phyloP scores from a whole-genome alignment of 441 rosid genomes.

The Aleurites moluccanus region DNA sequence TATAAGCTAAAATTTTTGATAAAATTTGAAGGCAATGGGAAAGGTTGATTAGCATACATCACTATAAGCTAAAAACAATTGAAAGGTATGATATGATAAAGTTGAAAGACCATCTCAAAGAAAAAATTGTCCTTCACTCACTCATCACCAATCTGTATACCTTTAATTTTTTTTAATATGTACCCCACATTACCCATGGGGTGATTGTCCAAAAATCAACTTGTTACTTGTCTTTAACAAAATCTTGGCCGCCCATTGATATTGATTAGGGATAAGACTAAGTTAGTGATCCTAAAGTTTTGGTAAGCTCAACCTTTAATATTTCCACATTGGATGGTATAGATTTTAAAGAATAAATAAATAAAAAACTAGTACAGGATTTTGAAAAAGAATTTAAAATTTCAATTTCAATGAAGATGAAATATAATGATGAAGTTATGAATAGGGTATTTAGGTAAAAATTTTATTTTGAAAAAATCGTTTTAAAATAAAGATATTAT shows the following conservation, averaged over 20 bases:
- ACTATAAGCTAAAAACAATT: no score
- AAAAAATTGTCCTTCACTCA: neutral
- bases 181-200: neutral
- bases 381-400: no score
- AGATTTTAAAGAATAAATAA: neutral
- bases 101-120: neutral
- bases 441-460: no score
- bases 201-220: neutral
- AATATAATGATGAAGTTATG: no score
- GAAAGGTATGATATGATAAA: no score
- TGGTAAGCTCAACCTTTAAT: neutral
- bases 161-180: neutral
- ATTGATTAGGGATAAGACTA: neutral
- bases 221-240: neutral
- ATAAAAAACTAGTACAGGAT: no score
- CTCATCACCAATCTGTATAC: neutral
- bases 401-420: no score
- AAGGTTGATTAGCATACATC: no score
- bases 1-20: no score
- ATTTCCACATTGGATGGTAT: neutral
- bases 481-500: no score
- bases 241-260: constrained; percentile 13
- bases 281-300: neutral
- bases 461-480: no score
- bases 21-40: no score